Conservation (phyloP, 2,329 filamentous ascomycete genomes). For the Aureobasidium leucospermi region DNA sequence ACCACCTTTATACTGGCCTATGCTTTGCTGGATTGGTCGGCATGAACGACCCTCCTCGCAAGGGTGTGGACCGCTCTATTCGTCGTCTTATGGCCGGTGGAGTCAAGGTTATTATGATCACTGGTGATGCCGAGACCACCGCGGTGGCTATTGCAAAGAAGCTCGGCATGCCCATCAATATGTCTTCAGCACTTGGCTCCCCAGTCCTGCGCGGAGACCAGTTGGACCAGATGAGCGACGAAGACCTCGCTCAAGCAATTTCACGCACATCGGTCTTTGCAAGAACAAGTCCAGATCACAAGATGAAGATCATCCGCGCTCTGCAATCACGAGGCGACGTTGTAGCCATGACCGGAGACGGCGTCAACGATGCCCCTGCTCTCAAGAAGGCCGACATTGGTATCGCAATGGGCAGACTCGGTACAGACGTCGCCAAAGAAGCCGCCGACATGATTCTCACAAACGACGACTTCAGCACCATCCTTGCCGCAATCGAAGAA, state of each 20-base stretch:
- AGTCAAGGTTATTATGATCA: slow-evolving; percentile 98
- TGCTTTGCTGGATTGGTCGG: slow-evolving; percentile 89
- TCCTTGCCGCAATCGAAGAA: slow-evolving; percentile 92
- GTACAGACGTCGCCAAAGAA: slow-evolving; percentile 95
- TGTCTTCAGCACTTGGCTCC: slow-evolving; percentile 50
- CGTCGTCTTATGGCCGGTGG: slow-evolving; percentile 84
- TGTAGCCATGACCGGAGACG: slow-evolving; percentile 97
- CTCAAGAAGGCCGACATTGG: slow-evolving; percentile 97
- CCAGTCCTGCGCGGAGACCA: slow-evolving; percentile 82
- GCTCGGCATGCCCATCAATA: slow-evolving; percentile 82
- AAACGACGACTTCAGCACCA: slow-evolving; percentile 84
- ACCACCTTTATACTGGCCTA: slow-evolving; percentile 74
- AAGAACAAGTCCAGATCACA: slow-evolving; percentile 92
- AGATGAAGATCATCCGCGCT: slow-evolving; percentile 91
- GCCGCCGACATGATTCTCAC: slow-evolving; percentile 90
- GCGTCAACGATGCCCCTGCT: slow-evolving; percentile 94
- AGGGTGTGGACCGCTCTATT: slow-evolving; percentile 84
- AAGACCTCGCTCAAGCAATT: slow-evolving; percentile 77
- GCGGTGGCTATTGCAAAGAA: slow-evolving; percentile 90
- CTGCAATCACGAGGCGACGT: slow-evolving; percentile 91
- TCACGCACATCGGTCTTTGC: slow-evolving; percentile 89
- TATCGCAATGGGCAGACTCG: slow-evolving; percentile 90
- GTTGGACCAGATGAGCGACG: slow-evolving; percentile 83
- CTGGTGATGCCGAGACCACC: slow-evolving; percentile 90
- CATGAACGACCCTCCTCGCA: slow-evolving; percentile 93